Percentiles rank a stretch among this genome's conserved stretches.
These are phyloP conservation scores for Magnaporthiopsis poae DNA, from an alignment of 2,329 filamentous ascomycete genomes.

Conservation along the genomic window DNA sequence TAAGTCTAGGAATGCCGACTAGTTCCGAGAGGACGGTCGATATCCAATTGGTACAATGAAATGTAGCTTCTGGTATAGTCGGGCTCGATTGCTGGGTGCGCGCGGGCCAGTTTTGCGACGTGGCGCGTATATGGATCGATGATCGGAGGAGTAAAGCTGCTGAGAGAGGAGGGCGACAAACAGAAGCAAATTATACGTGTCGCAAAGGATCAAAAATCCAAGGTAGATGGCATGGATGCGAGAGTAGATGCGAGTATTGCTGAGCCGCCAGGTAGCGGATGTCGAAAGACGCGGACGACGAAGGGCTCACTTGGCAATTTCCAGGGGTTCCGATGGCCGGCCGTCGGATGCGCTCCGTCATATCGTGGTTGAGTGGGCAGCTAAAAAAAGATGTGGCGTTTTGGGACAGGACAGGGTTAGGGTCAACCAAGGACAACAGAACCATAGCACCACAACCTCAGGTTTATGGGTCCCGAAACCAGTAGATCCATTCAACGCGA, in stretches of 20 bases:
- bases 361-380: too few species aligned
- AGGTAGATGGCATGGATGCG: neutral
- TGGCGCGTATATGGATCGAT: too few species aligned
- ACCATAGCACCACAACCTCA: too few species aligned
- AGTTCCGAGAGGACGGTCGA: neutral
- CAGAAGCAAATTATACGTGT: neutral
- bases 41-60: neutral
- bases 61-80: too few species aligned
- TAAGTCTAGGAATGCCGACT: neutral
- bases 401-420: too few species aligned
- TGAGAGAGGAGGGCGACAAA: neutral
- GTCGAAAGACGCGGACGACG: neutral
- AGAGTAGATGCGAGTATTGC: neutral
- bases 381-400: too few species aligned
- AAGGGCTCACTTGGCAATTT: neutral
- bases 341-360: too few species aligned
- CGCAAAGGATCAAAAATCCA: neutral
- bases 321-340: too few species aligned
- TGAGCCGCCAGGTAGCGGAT: neutral
- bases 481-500: neutral
- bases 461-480: too few species aligned
- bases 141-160: neutral
- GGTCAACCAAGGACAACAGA: too few species aligned
- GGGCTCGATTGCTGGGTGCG: neutral
- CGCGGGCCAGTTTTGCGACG: neutral